Conservation (phyloP, 257 asterid genomes). For the Apocynum venetum region DNA sequence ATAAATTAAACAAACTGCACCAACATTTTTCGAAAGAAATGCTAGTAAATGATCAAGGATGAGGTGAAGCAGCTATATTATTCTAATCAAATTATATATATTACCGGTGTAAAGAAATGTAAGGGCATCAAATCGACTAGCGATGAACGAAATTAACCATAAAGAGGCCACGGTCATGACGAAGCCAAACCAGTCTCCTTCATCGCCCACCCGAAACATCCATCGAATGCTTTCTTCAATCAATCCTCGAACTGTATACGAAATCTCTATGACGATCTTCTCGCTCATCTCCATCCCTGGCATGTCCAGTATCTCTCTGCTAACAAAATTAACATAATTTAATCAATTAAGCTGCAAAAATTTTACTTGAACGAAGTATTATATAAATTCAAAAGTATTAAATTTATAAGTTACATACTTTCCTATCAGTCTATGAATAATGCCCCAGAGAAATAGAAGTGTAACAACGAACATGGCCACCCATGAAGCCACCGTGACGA, state of each 20-base stretch:
- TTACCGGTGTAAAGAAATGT: conserved; percentile 53
- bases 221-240: conserved; percentile 33
- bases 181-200: conserved; percentile 51
- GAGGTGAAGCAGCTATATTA: too few relatives aligned
- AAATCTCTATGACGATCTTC: conserved; percentile 30
- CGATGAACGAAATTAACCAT: conserved; percentile 34
- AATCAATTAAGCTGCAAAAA: too few relatives aligned
- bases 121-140: conserved; percentile 33
- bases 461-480: conserved; percentile 38
- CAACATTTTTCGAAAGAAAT: too few relatives aligned
- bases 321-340: not conserved
- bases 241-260: conserved; percentile 19
- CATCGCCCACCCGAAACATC: conserved; percentile 40
- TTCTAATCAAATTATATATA: too few relatives aligned
- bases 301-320: conserved; percentile 53
- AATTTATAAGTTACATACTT: conserved; percentile 26
- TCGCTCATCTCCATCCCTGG: conserved; percentile 50
- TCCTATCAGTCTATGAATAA: conserved; percentile 40
- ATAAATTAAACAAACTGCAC: too few relatives aligned
- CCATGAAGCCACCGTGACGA: conserved; percentile 46
- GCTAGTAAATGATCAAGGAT: too few relatives aligned
- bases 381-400: too few relatives aligned
- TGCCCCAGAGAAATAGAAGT: conserved; percentile 47
- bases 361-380: too few relatives aligned
- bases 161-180: conserved; percentile 30